Evolutionary conservation across 2,329 filamentous ascomycete species (phyloP), one percentile per base, ranked within the genome.

Genomic region (Phyllosticta citribraziliensis): DNA sequence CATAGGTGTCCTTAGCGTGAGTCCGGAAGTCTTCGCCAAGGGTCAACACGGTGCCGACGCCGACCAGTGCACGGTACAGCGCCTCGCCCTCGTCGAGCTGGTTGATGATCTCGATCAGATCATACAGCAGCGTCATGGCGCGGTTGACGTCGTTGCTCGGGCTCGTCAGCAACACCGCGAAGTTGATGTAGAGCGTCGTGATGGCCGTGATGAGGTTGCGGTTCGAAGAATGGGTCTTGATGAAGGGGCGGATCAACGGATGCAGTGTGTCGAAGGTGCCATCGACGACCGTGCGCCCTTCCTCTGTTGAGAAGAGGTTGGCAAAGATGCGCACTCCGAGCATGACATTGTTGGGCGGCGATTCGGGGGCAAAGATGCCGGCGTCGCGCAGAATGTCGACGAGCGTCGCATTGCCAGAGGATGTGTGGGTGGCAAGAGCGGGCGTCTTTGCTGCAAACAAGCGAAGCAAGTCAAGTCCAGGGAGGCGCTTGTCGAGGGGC

Each of bases 401-500:
- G n/a, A 92, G 76, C 40, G 83, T 86, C 2, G 77, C 78, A 30
- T 80, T 76, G 2, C 77, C 74, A 0, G 80, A 74, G 57, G 84
- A 80, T 0, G 76, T 76, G 56, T 83, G 83, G 8, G 82, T 80
- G 1, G 89, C 87, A n/a, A 85, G 83, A 1, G 82, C 75, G 0
- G 89, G 83, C 8, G 81, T 82, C 5, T 84, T 84, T 0, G 86
- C 84, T 1, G 89, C 87, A 27, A 94, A 79, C 56, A 95, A 85
- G n/a, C 94, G 89, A 5, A 97, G 80, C 1, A 97, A 79, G 72
- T 97, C 94, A 0, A 99, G 82, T 12, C 86, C 89, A 0, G 94
- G 89, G 0, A 99, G 81, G 54, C 91, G 87, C 66, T 90, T 88
- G 12, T 85, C 80, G 58, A 88, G 85, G 2, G 92, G 88, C 94